Conservation (phyloP, 169 alveolate species). For the Eimeria falciformis region DNA sequence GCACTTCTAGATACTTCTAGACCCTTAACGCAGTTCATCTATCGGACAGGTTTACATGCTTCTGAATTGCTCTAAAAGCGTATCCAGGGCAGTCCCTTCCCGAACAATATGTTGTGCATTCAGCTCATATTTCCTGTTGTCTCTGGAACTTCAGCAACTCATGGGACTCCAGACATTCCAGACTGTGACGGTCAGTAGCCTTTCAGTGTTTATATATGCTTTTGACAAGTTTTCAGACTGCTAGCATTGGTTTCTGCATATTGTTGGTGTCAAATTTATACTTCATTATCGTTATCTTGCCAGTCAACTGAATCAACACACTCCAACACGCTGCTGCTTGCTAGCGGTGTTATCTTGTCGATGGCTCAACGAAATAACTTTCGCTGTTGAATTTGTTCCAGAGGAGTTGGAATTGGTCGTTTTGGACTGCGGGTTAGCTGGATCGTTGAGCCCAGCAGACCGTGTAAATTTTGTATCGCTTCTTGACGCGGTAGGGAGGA, state of each 20-base stretch:
- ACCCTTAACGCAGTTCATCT: too few species aligned
- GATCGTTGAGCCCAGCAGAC: conserved; percentile 57
- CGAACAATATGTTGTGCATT: not conserved
- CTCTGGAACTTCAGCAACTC: conserved; percentile 9
- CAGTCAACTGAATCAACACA: too few species aligned
- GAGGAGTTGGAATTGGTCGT: conserved; percentile 61
- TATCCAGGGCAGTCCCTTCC: too few species aligned
- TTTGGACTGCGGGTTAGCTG: conserved; percentile 77
- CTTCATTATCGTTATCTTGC: too few species aligned
- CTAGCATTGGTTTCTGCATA: too few species aligned
- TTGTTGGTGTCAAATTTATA: too few species aligned
- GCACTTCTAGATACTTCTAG: not conserved
- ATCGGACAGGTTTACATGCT: too few species aligned
- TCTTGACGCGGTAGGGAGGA: conserved; percentile 50
- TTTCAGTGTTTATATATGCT: not conserved
- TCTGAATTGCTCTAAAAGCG: too few species aligned
- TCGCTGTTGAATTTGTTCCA: not conserved
- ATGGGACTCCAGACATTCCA: not conserved
- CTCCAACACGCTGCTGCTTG: too few species aligned
- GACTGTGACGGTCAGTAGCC: conserved; percentile 26
- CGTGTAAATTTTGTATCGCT: conserved; percentile 64
- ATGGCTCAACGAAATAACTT: too few species aligned
- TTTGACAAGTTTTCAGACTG: not conserved
- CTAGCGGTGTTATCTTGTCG: too few species aligned
- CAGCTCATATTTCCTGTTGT: conserved; percentile 69